A percentile compares a stretch with the other conserved stretches of the same genome.
Evolutionary conservation across 2,329 filamentous ascomycete genomes (phyloP).

Genomic region (Monilinia aucupariae): DNA sequence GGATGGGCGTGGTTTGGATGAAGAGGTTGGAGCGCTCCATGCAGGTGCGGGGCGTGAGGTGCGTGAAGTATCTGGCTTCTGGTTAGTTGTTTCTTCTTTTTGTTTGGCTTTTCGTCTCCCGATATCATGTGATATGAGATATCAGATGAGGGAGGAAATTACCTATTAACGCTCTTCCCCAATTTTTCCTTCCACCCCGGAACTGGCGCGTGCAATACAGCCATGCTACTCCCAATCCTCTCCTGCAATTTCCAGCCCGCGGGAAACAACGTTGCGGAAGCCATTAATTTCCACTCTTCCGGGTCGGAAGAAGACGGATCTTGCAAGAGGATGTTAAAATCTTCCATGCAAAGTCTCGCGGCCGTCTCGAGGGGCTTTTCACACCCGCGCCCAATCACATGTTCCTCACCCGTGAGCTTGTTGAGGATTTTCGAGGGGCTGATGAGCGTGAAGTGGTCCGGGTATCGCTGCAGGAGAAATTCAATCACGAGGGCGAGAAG

Average conservation of each 20-base stretch:
- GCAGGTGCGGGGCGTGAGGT: slow-evolving; percentile 39
- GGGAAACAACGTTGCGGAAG: slow-evolving; percentile 48
- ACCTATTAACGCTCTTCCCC: slow-evolving; percentile 41
- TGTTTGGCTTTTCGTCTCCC: background rate
- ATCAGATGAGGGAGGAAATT: too few species aligned
- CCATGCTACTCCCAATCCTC: slow-evolving; percentile 45
- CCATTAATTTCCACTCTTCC: slow-evolving; percentile 42
- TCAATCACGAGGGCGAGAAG: slow-evolving; percentile 41
- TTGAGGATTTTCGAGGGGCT: slow-evolving; percentile 36
- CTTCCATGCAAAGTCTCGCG: slow-evolving; percentile 46
- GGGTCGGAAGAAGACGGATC: slow-evolving; percentile 25
- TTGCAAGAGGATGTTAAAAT: slow-evolving; percentile 45
- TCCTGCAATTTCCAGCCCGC: slow-evolving; percentile 46
- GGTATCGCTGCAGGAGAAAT: slow-evolving; percentile 42
- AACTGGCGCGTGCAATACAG: slow-evolving; percentile 43
- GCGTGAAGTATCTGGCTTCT: slow-evolving; percentile 39
- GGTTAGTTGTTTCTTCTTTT: slow-evolving; percentile 7
- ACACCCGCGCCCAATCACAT: slow-evolving; percentile 36
- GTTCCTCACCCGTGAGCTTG: slow-evolving; percentile 41
- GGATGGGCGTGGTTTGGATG: slow-evolving; percentile 43
- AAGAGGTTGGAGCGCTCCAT: slow-evolving; percentile 48
- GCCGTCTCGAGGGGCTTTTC: slow-evolving; percentile 45
- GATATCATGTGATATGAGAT: too few species aligned
- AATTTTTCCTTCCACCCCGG: slow-evolving; percentile 46
- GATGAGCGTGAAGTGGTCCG: slow-evolving; percentile 39